Percentiles rank a stretch among this genome's conserved stretches.
Evolutionary conservation across 495 filamentous ascomycete species (phyloP).

Genomic region (Trichoderma orchidacearum): DNA sequence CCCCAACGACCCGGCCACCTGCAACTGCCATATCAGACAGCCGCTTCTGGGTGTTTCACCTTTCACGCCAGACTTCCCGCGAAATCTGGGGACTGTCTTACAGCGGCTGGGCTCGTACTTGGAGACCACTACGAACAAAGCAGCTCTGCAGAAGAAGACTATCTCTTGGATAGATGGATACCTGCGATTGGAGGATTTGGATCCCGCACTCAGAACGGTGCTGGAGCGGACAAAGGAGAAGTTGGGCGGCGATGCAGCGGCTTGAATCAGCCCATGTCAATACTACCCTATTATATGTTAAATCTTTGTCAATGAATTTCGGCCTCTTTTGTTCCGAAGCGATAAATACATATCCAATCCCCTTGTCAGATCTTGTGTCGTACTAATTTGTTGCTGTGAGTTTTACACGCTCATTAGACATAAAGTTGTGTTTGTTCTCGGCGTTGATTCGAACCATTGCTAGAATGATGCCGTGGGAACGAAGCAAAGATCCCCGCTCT

Average conservation of each 20-base stretch:
- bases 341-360: no score
- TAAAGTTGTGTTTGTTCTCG: no score
- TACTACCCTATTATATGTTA: not conserved
- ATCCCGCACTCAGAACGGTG: conserved; percentile 52
- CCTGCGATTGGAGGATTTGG: conserved; percentile 42
- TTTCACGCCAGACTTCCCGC: conserved; percentile 57
- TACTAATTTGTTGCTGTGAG: no score
- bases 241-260: conserved; percentile 5
- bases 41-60: conserved; percentile 52
- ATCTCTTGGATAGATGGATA: conserved; percentile 45
- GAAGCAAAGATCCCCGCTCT: no score
- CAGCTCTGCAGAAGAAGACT: conserved; percentile 38
- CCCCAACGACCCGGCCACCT: conserved; percentile 43
- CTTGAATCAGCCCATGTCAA: not conserved
- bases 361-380: no score
- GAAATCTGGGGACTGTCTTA: conserved; percentile 50
- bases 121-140: conserved; percentile 25
- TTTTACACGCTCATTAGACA: no score
- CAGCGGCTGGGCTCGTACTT: conserved; percentile 37
- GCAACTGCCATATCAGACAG: conserved; percentile 56
- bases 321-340: not conserved
- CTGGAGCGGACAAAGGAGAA: conserved; percentile 38
- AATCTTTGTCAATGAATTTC: not conserved
- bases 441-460: no score
- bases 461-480: no score